Conservation (phyloP, 78 protist genomes). For the Andalucia godoyi region DNA sequence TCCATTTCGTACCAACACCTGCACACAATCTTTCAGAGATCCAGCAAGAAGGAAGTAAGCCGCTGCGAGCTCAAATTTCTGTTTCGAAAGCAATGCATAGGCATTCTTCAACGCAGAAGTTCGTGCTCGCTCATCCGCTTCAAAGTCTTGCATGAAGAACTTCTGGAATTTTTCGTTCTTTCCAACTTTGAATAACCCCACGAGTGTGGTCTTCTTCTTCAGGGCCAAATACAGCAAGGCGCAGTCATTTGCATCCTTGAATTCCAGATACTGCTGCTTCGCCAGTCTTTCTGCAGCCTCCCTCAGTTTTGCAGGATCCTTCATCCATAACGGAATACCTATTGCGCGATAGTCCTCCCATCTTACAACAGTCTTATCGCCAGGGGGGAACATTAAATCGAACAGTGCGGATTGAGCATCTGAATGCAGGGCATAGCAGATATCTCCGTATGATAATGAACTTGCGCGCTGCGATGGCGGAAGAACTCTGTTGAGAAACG, state of each 20-base stretch:
- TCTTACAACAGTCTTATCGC: neutral
- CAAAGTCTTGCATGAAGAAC: conserved; percentile 28
- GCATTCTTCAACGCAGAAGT: conserved; percentile 42
- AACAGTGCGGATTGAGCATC: conserved; percentile 14
- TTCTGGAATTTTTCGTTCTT: neutral
- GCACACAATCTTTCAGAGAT: neutral
- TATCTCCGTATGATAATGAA: too few species aligned
- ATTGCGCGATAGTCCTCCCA: conserved; percentile 5
- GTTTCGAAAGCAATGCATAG: conserved; percentile 15
- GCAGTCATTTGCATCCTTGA: neutral
- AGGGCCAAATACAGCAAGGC: conserved; percentile 17
- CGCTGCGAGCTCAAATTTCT: conserved; percentile 16
- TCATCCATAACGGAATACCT: conserved; percentile 14
- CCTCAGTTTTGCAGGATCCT: neutral
- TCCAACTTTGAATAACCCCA: neutral
- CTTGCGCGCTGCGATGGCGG: too few species aligned
- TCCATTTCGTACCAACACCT: neutral
- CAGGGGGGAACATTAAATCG: neutral
- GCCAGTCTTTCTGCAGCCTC: neutral
- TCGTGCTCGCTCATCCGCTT: conserved; percentile 11
- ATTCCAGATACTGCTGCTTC: neutral
- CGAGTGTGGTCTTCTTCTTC: neutral
- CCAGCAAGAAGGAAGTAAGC: conserved; percentile 36
- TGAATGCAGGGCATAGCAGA: conserved; percentile 1
- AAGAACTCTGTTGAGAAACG: too few species aligned